A percentile compares a stretch with the other conserved stretches of the same genome.
Conservation (phyloP, 495 filamentous ascomycete genomes). For the Trichoderma gamsii region DNA sequence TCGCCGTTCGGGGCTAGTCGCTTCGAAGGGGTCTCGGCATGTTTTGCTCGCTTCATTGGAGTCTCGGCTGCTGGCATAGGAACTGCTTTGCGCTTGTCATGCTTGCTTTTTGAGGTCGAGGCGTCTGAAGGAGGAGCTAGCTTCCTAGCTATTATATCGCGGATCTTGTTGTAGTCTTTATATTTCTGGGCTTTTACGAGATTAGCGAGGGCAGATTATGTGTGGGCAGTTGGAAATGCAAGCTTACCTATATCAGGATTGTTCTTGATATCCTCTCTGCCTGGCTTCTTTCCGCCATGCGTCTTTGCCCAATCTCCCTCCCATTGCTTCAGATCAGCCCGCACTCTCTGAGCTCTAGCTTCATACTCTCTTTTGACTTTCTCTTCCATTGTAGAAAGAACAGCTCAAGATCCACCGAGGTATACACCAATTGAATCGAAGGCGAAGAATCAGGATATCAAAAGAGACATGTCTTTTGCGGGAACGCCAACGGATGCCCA, state of each 20-base stretch:
- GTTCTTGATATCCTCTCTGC: constrained; percentile 79
- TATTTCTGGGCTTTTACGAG: constrained; percentile 70
- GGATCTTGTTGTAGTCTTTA: constrained; percentile 75
- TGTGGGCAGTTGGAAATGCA: background rate
- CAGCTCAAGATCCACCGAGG: background rate
- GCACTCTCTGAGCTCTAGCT: constrained; percentile 44
- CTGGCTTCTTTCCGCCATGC: constrained; percentile 70
- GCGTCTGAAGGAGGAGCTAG: constrained; percentile 29
- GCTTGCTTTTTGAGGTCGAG: background rate
- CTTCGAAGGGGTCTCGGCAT: constrained; percentile 37
- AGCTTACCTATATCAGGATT: constrained; percentile 70
- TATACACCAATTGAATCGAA: background rate
- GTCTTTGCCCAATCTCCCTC: constrained; percentile 67
- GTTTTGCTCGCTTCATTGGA: constrained; percentile 38
- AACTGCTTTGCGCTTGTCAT: background rate
- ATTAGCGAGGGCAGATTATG: background rate
- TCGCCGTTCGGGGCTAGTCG: constrained; percentile 24
- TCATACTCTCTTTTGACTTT: constrained; percentile 34
- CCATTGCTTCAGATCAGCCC: constrained; percentile 78
- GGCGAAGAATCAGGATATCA: background rate
- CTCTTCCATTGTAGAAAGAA: constrained; percentile 36
- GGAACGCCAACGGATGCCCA: background rate
- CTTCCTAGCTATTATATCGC: constrained; percentile 53
- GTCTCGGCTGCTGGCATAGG: constrained; percentile 31
- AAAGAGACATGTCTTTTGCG: background rate